A percentile compares a stretch with the other conserved stretches of the same genome.
These are phyloP conservation scores for Chaetomiaceae sp. DNA, from an alignment of 2,329 filamentous ascomycete species.

Conservation along the genomic window DNA sequence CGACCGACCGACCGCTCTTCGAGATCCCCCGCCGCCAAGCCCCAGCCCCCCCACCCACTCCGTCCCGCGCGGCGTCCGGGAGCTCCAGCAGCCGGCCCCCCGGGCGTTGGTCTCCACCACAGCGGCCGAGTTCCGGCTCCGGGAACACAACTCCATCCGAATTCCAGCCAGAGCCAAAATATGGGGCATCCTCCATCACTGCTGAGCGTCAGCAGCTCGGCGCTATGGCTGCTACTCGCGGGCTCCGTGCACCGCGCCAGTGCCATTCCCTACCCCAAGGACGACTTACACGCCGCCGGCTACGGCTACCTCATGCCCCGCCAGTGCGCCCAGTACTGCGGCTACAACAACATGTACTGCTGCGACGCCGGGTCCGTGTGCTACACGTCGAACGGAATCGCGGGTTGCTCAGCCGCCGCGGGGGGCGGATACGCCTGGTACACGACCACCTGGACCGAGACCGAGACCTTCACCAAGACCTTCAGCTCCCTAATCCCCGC, in stretches of 20 bases:
- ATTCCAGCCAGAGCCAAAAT: constrained; percentile 4
- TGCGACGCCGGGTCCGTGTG: constrained; percentile 45
- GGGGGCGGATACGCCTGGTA: constrained; percentile 31
- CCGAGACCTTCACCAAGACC: constrained; percentile 54
- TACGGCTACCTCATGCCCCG: constrained; percentile 46
- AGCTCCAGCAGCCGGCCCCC: constrained; percentile 7
- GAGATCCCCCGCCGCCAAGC: too few species aligned
- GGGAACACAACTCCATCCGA: background rate
- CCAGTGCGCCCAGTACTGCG: constrained; percentile 48
- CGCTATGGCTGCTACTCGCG: constrained; percentile 37
- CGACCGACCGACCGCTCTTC: too few species aligned
- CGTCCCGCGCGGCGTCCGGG: constrained; percentile 1
- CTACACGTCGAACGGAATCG: constrained; percentile 45
- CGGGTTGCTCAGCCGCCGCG: constrained; percentile 40
- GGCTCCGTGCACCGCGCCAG: constrained; percentile 16
- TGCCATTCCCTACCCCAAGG: constrained; percentile 25
- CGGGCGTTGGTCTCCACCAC: constrained; percentile 8
- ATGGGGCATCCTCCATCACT: constrained; percentile 14
- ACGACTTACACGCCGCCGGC: constrained; percentile 42
- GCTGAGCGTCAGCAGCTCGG: constrained; percentile 22
- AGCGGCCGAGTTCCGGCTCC: constrained; percentile 7
- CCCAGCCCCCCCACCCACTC: too few species aligned
- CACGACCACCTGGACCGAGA: constrained; percentile 57
- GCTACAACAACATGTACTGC: constrained; percentile 49
- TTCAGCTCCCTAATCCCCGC: constrained; percentile 44